A percentile compares a stretch with the other conserved stretches of the same genome.
These are phyloP conservation scores for Paramecium octaurelia DNA, from an alignment of 73 alveolate species.

Conservation along the genomic window DNA sequence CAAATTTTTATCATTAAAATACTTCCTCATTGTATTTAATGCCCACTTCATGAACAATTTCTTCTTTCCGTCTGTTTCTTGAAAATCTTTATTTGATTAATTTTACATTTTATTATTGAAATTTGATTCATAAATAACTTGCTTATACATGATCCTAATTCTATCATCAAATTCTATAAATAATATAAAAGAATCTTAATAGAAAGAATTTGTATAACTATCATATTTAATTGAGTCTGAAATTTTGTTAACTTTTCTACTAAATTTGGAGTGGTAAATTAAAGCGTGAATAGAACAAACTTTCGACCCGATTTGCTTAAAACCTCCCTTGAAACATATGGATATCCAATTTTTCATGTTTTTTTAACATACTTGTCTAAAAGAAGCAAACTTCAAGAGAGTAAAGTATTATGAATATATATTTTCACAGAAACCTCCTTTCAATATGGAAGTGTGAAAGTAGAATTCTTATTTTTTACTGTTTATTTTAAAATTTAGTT, in stretches of 20 bases:
- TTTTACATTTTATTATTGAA: neutral
- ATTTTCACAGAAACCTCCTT: no score
- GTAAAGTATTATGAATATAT: neutral
- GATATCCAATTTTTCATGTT: no score
- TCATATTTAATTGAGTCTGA: no score
- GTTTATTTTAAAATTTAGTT: neutral
- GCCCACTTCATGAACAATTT: constrained; percentile 1
- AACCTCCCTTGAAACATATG: no score
- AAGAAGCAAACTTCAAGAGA: neutral
- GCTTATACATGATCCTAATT: neutral
- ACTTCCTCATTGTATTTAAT: neutral
- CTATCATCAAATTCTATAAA: neutral
- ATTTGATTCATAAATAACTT: neutral
- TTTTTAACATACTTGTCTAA: no score
- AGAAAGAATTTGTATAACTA: no score
- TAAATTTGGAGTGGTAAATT: no score
- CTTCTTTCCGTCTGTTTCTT: neutral
- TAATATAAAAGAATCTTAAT: no score
- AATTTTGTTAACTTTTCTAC: no score
- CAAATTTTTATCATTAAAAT: neutral
- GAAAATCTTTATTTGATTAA: neutral
- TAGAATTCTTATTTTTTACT: neutral
- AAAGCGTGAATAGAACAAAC: no score
- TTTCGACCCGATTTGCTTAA: no score
- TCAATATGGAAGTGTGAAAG: no score